Percentiles rank a stretch among this genome's conserved stretches.
Conservation (phyloP, 2,329 filamentous ascomycete species). For the Stylonectria norvegica region DNA sequence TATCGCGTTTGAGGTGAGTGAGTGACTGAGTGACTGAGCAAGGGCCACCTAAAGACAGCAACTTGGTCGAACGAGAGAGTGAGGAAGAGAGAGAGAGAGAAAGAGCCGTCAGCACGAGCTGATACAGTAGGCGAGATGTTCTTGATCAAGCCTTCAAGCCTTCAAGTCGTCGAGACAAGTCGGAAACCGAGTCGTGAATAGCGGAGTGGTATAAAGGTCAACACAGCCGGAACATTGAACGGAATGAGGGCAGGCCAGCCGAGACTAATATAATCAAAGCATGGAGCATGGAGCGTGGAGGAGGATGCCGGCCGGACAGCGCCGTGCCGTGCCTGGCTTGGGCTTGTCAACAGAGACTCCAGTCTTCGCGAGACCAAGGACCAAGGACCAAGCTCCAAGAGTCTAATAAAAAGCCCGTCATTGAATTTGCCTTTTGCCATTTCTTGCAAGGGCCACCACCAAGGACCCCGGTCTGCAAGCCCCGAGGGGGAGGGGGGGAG, state of each 20-base stretch:
- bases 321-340: not conserved
- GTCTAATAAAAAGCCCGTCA: not conserved
- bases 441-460: not conserved
- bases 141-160: too few relatives aligned
- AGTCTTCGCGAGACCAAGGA: not conserved
- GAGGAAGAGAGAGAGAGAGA: too few relatives aligned
- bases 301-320: conserved; percentile 13
- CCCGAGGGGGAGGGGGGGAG: too few relatives aligned
- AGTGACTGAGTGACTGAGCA: too few relatives aligned
- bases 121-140: too few relatives aligned
- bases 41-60: too few relatives aligned
- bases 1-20: too few relatives aligned
- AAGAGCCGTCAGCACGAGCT: too few relatives aligned
- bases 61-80: too few relatives aligned
- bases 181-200: too few relatives aligned
- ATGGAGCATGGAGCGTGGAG: conserved; percentile 9
- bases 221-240: not conserved
- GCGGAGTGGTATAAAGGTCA: too few relatives aligned
- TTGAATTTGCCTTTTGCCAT: not conserved
- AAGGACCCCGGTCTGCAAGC: too few relatives aligned
- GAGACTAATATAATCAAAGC: conserved; percentile 23
- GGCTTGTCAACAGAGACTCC: not conserved
- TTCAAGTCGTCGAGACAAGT: conserved; percentile 7
- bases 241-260: not conserved
- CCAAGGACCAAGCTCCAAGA: not conserved